These are phyloP conservation scores for Podospora tetraspora DNA, from an alignment of 495 filamentous ascomycete genomes.

Conservation along the genomic window DNA sequence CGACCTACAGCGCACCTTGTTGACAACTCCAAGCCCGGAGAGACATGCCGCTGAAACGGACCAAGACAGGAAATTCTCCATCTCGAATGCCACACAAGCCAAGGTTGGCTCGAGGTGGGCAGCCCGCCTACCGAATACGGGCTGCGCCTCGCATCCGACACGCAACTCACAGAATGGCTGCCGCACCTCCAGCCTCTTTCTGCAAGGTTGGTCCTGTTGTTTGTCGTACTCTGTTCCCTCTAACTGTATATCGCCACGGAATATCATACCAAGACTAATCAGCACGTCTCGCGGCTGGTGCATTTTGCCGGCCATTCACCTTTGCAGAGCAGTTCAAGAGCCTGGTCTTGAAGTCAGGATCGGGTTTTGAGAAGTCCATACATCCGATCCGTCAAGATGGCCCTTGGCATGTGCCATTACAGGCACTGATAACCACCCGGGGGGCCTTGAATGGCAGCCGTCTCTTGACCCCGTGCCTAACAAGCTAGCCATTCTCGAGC, in stretches of 20 bases:
- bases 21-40: background rate
- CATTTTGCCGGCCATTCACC: background rate
- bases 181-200: background rate
- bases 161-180: background rate
- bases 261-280: background rate
- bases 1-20: background rate
- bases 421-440: slow-evolving; percentile 1
- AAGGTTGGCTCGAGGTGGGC: background rate
- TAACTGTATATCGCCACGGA: background rate
- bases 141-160: slow-evolving; percentile 7
- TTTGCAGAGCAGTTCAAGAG: background rate
- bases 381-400: background rate
- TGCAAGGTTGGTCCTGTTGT: background rate
- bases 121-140: background rate
- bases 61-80: background rate
- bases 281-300: too few species aligned
- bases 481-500: background rate
- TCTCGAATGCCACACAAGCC: background rate
- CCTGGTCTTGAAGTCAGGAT: background rate
- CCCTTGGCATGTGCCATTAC: slow-evolving; percentile 17
- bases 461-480: background rate
- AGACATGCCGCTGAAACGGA: background rate
- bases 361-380: slow-evolving; percentile 5
- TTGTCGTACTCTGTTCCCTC: background rate
- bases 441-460: background rate